These are phyloP conservation scores for Leccinum arenicola DNA, from an alignment of 768 basidiomycete genomes.

Conservation along the genomic window DNA sequence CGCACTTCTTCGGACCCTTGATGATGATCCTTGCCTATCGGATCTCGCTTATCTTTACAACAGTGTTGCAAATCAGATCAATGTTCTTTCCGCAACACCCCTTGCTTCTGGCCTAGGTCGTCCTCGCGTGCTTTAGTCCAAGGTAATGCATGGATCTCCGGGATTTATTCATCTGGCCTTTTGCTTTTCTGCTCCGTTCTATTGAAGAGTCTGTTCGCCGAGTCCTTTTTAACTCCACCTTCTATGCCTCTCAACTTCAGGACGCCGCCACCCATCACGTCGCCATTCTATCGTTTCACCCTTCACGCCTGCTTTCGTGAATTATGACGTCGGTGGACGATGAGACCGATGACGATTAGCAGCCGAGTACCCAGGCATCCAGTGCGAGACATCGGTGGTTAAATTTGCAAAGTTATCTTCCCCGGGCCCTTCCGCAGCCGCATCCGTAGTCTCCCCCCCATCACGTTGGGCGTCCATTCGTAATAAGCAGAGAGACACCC, in stretches of 20 bases:
- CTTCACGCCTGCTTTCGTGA: neutral
- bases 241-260: neutral
- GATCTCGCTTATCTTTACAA: neutral
- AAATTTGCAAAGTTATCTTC: neutral
- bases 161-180: neutral
- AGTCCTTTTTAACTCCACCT: neutral
- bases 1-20: neutral
- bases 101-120: neutral
- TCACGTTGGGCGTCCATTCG: neutral
- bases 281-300: neutral
- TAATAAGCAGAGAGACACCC: slow-evolving; percentile 9
- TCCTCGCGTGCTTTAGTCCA: slow-evolving; percentile 3
- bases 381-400: neutral
- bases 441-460: slow-evolving; percentile 1
- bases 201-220: neutral
- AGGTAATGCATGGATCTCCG: neutral
- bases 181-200: neutral
- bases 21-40: neutral
- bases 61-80: slow-evolving; percentile 11
- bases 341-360: neutral
- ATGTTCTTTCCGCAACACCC: neutral
- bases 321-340: neutral
- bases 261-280: neutral
- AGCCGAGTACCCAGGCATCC: neutral
- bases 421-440: slow-evolving; percentile 7